Conservation (phyloP, 805 yeast species). For the Ogataea chonburiensis region DNA sequence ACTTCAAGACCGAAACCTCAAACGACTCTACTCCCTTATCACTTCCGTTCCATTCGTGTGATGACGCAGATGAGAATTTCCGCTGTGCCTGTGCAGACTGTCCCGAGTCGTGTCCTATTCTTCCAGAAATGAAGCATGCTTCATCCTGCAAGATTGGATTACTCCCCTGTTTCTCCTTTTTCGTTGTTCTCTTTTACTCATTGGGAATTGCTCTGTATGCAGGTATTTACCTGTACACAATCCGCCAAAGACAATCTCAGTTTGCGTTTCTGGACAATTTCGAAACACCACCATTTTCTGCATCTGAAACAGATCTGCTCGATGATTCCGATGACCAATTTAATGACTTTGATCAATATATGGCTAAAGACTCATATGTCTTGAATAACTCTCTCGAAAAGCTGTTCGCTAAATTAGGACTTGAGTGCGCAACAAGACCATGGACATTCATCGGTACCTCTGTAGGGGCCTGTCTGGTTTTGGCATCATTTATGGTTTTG, state of each 20-base stretch:
- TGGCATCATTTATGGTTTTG: constrained; percentile 51
- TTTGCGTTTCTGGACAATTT: constrained; percentile 15
- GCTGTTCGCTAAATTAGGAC: constrained; percentile 51
- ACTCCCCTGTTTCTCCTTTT: constrained; percentile 72
- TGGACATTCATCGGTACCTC: constrained; percentile 46
- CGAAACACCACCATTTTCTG: constrained; percentile 16
- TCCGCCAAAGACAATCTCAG: constrained; percentile 8
- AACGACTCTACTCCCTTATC: constrained; percentile 32
- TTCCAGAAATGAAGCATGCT: constrained; percentile 45
- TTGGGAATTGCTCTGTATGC: constrained; percentile 15
- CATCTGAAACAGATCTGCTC: constrained; percentile 10
- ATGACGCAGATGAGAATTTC: constrained; percentile 53
- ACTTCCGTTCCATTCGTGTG: constrained; percentile 45
- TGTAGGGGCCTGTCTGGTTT: constrained; percentile 39
- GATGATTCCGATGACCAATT: constrained; percentile 21
- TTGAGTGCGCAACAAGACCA: constrained; percentile 62
- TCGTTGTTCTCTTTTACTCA: constrained; percentile 52
- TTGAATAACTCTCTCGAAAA: constrained; percentile 49
- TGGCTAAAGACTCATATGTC: constrained; percentile 40
- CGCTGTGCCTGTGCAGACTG: constrained; percentile 93
- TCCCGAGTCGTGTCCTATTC: constrained; percentile 69
- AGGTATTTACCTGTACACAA: constrained; percentile 9
- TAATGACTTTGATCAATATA: constrained; percentile 20
- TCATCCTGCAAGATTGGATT: constrained; percentile 56
- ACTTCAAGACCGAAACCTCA: constrained; percentile 50